A percentile compares a stretch with the other conserved stretches of the same genome.
These are phyloP conservation scores for Oxytropis ochrocephala DNA, from an alignment of 306 rosid genomes.

Conservation along the genomic window DNA sequence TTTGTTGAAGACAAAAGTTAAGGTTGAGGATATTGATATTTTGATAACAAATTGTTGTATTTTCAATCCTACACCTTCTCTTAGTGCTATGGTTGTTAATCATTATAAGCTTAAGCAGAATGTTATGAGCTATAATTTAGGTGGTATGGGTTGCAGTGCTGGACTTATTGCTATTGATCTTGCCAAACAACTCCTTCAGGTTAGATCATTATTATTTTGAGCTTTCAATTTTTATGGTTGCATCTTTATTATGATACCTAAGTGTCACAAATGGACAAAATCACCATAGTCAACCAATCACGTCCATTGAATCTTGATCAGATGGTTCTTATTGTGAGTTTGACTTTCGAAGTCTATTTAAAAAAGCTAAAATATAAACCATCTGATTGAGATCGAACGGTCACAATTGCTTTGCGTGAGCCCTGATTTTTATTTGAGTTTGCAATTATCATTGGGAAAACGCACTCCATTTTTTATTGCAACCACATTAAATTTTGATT, in stretches of 20 bases:
- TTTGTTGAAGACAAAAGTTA: conserved; percentile 21
- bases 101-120: conserved; percentile 15
- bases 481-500: background rate
- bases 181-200: conserved; percentile 33
- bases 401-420: too few relatives aligned
- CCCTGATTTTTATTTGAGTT: too few relatives aligned
- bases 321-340: too few relatives aligned
- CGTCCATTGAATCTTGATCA: too few relatives aligned
- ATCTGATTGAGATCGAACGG: too few relatives aligned
- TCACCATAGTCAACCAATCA: too few relatives aligned
- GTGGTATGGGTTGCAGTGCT: conserved; percentile 40
- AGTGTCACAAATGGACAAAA: too few relatives aligned
- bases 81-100: conserved; percentile 18
- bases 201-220: background rate
- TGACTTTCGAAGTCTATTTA: too few relatives aligned
- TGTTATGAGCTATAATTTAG: conserved; percentile 14
- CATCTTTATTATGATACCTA: too few relatives aligned
- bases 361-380: too few relatives aligned
- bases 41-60: conserved; percentile 21
- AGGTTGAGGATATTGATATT: conserved; percentile 15
- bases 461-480: background rate
- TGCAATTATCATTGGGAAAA: background rate
- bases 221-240: too few relatives aligned
- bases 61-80: conserved; percentile 24
- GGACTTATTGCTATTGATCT: conserved; percentile 27